Evolutionary conservation across 257 asterid species (phyloP), one percentile per base, ranked within the genome.

Genomic region (Gentiana macrophylla): DNA sequence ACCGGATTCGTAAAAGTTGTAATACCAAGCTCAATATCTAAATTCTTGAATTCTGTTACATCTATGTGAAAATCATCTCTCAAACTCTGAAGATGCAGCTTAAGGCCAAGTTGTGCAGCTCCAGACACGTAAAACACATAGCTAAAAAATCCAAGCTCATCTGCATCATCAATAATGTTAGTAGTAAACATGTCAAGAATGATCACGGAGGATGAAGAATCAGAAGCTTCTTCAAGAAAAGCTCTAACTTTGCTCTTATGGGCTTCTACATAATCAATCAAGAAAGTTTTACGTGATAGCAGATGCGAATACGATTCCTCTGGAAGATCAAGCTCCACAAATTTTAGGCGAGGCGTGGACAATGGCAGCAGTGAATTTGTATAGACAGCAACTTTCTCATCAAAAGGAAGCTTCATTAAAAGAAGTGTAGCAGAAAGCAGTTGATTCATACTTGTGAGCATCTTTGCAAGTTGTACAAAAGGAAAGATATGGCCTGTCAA

Each of bases 401-500:
- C 83, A 8, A 47, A 55, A 33, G 74, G 72, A 9, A 53, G 55
- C 64, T 61, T 72, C 57, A 74, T 56, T 57, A 70, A 53, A 68
- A 81, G 52, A 0, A 82, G 54, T 65, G 84, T 70, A 70, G 76
- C 36, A 37, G 80, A 67, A 56, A 81, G 69, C 54, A 72, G 75
- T n/a, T 15, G 9, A 53, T 82, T 72, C 50, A 76, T 60, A 43
- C 50, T 50, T 32, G 69, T 76, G 61, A 84, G 84, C 65, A 65
- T 80, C 73, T 79, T 79, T 68, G 86, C 84, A 9, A 73, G 36
- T 69, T 84, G 79, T 2, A 84, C 73, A 70, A 79, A 60, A 65
- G 90, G 51, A 50, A 70, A 52, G 52, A 81, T 70, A 70, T 84
- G 90, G 62, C 90, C 72, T 47, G 70, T 73, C 50, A 80, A 75